phyloP scores from a whole-genome alignment of 176 grass and related monocot genomes.

The Lolium perenne region DNA sequence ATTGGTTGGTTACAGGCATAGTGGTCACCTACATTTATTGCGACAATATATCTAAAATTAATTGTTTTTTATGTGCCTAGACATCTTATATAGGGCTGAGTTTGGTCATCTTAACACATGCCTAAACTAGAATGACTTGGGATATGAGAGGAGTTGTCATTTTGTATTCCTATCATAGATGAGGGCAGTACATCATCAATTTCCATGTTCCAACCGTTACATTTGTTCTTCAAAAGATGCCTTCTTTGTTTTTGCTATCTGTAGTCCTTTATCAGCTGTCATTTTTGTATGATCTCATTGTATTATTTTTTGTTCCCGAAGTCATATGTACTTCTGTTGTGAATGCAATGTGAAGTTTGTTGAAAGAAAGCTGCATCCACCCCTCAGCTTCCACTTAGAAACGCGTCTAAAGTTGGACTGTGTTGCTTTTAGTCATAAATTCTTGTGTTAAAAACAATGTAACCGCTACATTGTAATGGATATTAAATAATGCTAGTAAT shows the following conservation, averaged over 20 bases:
- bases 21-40: constrained; percentile 9
- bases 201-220: background rate
- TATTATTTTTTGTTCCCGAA: background rate
- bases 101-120: constrained; percentile 24
- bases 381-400: constrained; percentile 35
- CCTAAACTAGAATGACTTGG: constrained; percentile 31
- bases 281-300: constrained; percentile 14
- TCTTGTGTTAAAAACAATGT: background rate
- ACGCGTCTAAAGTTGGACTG: constrained; percentile 2
- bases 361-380: constrained; percentile 26
- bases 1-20: constrained; percentile 2
- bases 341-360: constrained; percentile 25
- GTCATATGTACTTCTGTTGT: constrained; percentile 28
- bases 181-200: constrained; percentile 22
- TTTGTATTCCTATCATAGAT: constrained; percentile 29
- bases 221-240: constrained; percentile 14
- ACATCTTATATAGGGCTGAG: constrained; percentile 14
- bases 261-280: constrained; percentile 24
- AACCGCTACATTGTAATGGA: background rate
- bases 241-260: background rate
- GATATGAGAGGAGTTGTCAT: background rate
- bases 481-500: constrained; percentile 27
- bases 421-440: constrained; percentile 26
- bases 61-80: constrained; percentile 26
- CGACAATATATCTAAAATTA: constrained; percentile 3